Evolutionary conservation across 345 rosid species (phyloP), one percentile per base, ranked within the genome.

Genomic region (Citrus trifoliata): DNA sequence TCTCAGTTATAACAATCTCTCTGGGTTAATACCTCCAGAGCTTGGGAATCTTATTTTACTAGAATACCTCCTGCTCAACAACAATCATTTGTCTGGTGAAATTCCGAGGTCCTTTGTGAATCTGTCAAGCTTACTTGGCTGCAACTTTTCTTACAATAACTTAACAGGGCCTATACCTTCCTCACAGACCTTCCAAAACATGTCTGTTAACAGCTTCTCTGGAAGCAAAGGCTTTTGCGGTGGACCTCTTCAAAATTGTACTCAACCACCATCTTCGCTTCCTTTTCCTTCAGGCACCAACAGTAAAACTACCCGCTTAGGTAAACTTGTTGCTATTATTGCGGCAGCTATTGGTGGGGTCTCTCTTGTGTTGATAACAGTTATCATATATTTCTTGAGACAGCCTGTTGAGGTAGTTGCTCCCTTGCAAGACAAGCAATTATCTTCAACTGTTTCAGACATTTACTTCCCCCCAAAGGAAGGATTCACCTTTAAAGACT

Each of bases 71-170:
- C 78, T 93, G 77, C 95, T 95, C 63, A 90, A 93, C 86, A 87
- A 95, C 92, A 95, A 95, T 81, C 79, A 83, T 79, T 74, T 95
- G 84, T 84, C 87, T 14, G 97, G 98, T 62, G 86, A 85, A 82
- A 95, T 95, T 71, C 98, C 98, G 6, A 65, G 66, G 67, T 88
- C 98, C 55, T 90, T 95, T 66, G 78, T 60, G 72, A 92, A 87
- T 55, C 86, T 93, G 28, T 85, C 91, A 1, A 92, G 98, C 86
- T 86, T 95, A 78, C 85, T 91, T 42, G 93, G 87, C 28, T 95
- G 92, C 93, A 90, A 95, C 87, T 91, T 95, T 78, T 95, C 98
- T 0, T 82, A 86, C 88, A 95, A 95, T 78, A 86, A 86, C 81
- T 82, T 95, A 48, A 83, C 82, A 3, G 98, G 98, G 35, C 92